These are phyloP conservation scores for Cytospora leucostoma DNA, from an alignment of 2,329 filamentous ascomycete genomes.

Conservation along the genomic window DNA sequence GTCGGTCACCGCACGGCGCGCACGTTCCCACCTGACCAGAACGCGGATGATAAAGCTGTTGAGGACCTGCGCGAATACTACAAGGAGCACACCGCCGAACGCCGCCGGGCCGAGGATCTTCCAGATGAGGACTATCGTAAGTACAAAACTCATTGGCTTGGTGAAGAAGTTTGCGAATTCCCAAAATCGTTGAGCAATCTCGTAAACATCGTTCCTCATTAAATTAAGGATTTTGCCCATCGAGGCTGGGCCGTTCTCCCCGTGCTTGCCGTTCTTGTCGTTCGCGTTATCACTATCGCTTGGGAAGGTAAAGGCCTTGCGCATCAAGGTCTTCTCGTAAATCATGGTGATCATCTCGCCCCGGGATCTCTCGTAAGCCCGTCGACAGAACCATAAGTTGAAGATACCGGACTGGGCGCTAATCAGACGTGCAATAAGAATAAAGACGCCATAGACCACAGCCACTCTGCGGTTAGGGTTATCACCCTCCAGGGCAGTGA, in stretches of 20 bases:
- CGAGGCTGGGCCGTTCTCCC: conserved; percentile 58
- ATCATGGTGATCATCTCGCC: conserved; percentile 86
- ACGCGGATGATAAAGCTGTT: conserved; percentile 69
- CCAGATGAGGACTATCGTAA: conserved; percentile 75
- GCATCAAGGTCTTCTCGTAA: conserved; percentile 73
- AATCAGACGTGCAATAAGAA: conserved; percentile 61
- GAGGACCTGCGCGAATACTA: conserved; percentile 67
- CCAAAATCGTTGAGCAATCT: conserved; percentile 84
- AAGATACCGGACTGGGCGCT: conserved; percentile 68
- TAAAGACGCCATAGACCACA: conserved; percentile 65
- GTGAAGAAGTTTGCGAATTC: conserved; percentile 77
- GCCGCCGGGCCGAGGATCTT: conserved; percentile 79
- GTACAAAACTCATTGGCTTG: conserved; percentile 73
- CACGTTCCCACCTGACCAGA: conserved; percentile 68
- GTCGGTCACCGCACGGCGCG: conserved; percentile 74
- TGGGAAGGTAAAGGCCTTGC: conserved; percentile 56
- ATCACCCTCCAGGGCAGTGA: conserved; percentile 64
- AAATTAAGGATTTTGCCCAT: conserved; percentile 91
- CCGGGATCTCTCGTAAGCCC: conserved; percentile 79
- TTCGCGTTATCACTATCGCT: conserved; percentile 37
- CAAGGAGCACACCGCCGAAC: conserved; percentile 69
- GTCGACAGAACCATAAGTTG: conserved; percentile 78
- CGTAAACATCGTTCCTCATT: conserved; percentile 79
- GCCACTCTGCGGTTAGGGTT: conserved; percentile 54
- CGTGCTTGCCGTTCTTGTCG: conserved; percentile 30